Evolutionary conservation across 768 basidiomycete species (phyloP).

Genomic region (Amanita fuliginea): DNA sequence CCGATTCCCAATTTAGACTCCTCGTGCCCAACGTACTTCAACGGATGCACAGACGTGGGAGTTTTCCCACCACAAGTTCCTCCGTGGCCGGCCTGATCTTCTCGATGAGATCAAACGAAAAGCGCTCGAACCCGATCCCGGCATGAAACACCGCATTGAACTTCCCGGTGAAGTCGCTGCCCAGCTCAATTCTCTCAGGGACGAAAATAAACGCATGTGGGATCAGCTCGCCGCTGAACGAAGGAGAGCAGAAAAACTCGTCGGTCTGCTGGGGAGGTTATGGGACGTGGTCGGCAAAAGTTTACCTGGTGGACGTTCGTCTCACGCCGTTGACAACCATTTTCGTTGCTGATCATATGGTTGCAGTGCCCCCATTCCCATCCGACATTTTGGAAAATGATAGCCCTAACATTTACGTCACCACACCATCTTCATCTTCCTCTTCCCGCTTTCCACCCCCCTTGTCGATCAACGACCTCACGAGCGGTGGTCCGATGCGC

Average conservation of each 20-base stretch:
- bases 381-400: conserved; percentile 45
- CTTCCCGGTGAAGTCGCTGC: conserved; percentile 67
- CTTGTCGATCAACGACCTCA: conserved; percentile 27
- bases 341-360: not conserved
- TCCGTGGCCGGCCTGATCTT: conserved; percentile 69
- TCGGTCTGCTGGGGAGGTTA: conserved; percentile 43
- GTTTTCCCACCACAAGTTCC: conserved; percentile 80
- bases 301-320: conserved; percentile 45
- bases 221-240: conserved; percentile 44
- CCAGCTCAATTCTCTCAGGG: conserved; percentile 58
- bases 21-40: conserved; percentile 73
- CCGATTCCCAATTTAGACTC: conserved; percentile 36
- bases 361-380: conserved; percentile 33
- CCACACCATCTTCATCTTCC: conserved; percentile 40
- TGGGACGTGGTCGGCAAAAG: conserved; percentile 52
- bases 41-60: conserved; percentile 81
- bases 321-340: conserved; percentile 3
- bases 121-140: conserved; percentile 71
- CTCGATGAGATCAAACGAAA: conserved; percentile 83
- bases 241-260: conserved; percentile 50
- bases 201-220: conserved; percentile 60
- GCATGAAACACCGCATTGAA: conserved; percentile 61
- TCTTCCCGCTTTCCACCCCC: conserved; percentile 30
- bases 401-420: conserved; percentile 65
- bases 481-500: conserved; percentile 21